Evolutionary conservation across 768 basidiomycete genomes (phyloP).

Genomic region (Boletus coccyginus): DNA sequence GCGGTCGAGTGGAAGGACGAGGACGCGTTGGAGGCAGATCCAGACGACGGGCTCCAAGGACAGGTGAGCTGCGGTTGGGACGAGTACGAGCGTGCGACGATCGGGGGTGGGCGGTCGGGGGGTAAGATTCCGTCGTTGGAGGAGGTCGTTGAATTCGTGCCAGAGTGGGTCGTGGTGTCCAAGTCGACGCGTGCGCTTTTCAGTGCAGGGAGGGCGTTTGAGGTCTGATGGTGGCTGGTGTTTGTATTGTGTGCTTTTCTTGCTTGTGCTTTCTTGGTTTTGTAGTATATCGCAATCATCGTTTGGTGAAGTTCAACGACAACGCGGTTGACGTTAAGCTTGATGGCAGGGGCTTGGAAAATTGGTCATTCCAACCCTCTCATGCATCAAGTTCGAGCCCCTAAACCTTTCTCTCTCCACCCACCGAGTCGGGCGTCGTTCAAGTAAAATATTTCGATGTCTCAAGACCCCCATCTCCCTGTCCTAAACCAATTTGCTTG

Average conservation of each 20-base stretch:
- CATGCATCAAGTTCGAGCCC: too few species aligned
- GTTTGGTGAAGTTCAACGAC: neutral
- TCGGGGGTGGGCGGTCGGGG: slow-evolving; percentile 39
- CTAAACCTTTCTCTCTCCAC: too few species aligned
- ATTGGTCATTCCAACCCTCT: too few species aligned
- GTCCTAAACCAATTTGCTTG: too few species aligned
- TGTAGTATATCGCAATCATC: neutral
- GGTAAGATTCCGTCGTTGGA: slow-evolving; percentile 67
- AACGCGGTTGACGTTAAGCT: too few species aligned
- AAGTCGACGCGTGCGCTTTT: slow-evolving; percentile 58
- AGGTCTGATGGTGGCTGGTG: slow-evolving; percentile 14
- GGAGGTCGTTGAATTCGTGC: slow-evolving; percentile 61
- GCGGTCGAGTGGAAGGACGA: slow-evolving; percentile 46
- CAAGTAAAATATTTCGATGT: too few species aligned
- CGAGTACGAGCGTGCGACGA: slow-evolving; percentile 59
- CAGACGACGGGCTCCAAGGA: slow-evolving; percentile 32
- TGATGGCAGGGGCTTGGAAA: too few species aligned
- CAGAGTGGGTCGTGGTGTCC: slow-evolving; percentile 63
- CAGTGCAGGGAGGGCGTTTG: slow-evolving; percentile 38
- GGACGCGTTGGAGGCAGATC: slow-evolving; percentile 9
- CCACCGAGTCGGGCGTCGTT: too few species aligned
- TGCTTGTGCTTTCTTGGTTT: neutral
- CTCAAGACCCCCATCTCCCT: too few species aligned
- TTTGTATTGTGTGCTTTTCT: neutral
- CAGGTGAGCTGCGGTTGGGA: slow-evolving; percentile 62